Conservation (phyloP, 768 basidiomycete genomes). For the Hebeloma cylindrosporum region DNA sequence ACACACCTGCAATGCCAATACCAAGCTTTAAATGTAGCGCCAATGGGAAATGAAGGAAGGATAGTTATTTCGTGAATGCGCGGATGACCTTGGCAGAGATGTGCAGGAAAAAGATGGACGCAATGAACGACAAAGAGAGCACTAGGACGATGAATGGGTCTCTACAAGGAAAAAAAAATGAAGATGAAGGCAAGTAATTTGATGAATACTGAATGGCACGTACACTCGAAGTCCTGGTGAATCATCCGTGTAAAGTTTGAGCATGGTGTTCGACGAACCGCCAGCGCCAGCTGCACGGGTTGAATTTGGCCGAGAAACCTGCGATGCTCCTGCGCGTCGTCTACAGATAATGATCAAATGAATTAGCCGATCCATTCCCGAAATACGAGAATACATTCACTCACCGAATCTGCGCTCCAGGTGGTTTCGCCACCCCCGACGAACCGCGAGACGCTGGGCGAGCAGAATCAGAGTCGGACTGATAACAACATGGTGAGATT, state of each 20-base stretch:
- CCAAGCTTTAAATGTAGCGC: no score
- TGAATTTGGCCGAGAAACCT: constrained; percentile 78
- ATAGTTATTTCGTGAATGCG: constrained; percentile 75
- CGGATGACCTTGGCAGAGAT: constrained; percentile 94
- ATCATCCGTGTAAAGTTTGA: constrained; percentile 98
- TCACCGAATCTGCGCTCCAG: constrained; percentile 81
- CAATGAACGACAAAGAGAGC: constrained; percentile 94
- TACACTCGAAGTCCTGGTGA: constrained; percentile 97
- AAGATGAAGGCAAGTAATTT: background rate
- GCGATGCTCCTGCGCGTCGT: constrained; percentile 62
- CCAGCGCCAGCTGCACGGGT: constrained; percentile 91
- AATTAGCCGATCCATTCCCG: background rate
- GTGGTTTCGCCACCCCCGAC: constrained; percentile 64
- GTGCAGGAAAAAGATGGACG: constrained; percentile 98
- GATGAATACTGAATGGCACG: constrained; percentile 35
- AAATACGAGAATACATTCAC: constrained; percentile 22
- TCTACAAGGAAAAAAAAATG: constrained; percentile 38
- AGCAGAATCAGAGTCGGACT: constrained; percentile 84
- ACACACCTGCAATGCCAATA: background rate
- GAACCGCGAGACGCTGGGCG: constrained; percentile 43
- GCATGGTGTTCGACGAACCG: constrained; percentile 97
- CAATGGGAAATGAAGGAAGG: constrained; percentile 2
- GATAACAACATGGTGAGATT: constrained; percentile 4
- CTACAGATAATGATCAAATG: constrained; percentile 33
- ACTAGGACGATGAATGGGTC: constrained; percentile 97